These are phyloP conservation scores for Fusarium graminum DNA, from an alignment of 2,329 filamentous ascomycete species.

Conservation along the genomic window DNA sequence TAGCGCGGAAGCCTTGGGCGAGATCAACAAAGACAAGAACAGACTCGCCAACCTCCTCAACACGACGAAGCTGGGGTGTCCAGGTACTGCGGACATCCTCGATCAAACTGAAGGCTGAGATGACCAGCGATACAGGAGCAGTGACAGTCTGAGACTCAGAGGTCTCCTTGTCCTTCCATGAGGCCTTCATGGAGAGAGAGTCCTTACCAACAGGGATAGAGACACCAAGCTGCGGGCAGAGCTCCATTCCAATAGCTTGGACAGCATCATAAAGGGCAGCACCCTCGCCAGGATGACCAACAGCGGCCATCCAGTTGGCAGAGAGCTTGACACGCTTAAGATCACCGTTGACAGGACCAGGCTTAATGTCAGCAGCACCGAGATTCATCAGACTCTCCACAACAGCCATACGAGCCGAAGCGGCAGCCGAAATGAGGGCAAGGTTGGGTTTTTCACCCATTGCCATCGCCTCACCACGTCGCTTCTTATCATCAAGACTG, in stretches of 20 bases:
- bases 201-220: constrained; percentile 98
- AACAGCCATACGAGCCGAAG: constrained; percentile 96
- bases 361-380: constrained; percentile 77
- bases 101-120: constrained; percentile 90
- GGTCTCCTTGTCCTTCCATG: constrained; percentile 81
- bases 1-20: constrained; percentile 80
- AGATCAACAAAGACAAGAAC: constrained; percentile 93
- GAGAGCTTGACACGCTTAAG: constrained; percentile 87
- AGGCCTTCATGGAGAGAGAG: constrained; percentile 98
- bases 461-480: constrained; percentile 94
- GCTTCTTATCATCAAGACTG: constrained; percentile 72
- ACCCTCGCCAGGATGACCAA: constrained; percentile 90
- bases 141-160: constrained; percentile 85
- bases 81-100: constrained; percentile 87
- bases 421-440: constrained; percentile 88
- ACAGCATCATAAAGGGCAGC: constrained; percentile 94
- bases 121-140: constrained; percentile 89
- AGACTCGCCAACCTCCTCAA: constrained; percentile 90
- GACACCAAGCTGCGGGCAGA: constrained; percentile 90
- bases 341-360: constrained; percentile 63
- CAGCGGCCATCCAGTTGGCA: constrained; percentile 99
- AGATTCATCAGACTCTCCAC: constrained; percentile 94
- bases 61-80: constrained; percentile 87
- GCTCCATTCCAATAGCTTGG: constrained; percentile 89
- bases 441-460: constrained; percentile 94